Evolutionary conservation across 2,329 filamentous ascomycete genomes (phyloP), one percentile per base, ranked within the genome.

Genomic region (Colletotrichum coccodes): DNA sequence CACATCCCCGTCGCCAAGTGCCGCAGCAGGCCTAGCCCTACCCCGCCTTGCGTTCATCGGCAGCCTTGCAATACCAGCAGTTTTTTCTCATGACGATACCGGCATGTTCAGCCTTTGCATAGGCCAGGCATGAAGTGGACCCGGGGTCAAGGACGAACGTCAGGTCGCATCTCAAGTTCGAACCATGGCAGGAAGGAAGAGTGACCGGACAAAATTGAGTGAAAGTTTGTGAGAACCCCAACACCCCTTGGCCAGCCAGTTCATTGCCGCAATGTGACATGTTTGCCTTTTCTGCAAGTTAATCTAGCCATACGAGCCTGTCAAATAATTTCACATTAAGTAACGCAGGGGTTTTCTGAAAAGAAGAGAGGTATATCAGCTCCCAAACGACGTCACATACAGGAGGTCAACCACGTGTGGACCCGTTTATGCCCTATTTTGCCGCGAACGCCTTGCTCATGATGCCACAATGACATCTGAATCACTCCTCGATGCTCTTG

Each of bases 401-500:
- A 60, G 28, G 28, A 32, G 49, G 28, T 28, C 47, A 28, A 60
- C 40, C 32, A n/a, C 14, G 11, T 36, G 18, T 42, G 52, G 44
- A 57, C 50, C 49, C 30, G 38, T 50, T 34, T 66, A 50, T 60
- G 56, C 47, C 62, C 56, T 60, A 54, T 72, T 73, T 73, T 75
- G 74, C 78, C 75, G 69, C 74, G 69, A 80, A 81, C 78, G 79
- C 79, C 79, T 75, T 76, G 76, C 77, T 75, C 72, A 71, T 40
- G 60, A 57, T 56, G 64, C 38, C 59, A 14, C 38, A 21, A 16
- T 26, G 16, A 53, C 30, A 40, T 23, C 71, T 32, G 40, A 34
- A 59, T 76, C 86, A 97, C 83, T 97, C 94, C 80, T 97, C 95
- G 79, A 99, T 95, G 68, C 94, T 94, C 89, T 97, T 98, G 73